Percentiles rank a stretch among this genome's conserved stretches.
These are phyloP conservation scores for Ensete ventricosum DNA, from an alignment of 176 grass and related monocot genomes.

Conservation along the genomic window DNA sequence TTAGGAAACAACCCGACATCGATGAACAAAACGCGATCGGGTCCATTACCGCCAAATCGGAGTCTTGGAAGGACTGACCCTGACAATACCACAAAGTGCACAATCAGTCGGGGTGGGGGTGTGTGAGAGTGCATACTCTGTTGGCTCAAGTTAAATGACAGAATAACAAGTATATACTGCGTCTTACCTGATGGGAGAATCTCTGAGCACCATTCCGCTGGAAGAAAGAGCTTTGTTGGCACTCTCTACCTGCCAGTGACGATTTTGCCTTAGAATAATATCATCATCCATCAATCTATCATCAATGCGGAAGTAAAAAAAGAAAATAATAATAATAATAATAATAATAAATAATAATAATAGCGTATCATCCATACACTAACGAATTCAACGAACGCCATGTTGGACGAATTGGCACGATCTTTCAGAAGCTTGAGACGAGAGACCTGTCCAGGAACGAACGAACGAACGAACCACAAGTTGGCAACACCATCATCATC, in stretches of 20 bases:
- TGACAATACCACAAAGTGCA: background rate
- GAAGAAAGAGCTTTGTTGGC: background rate
- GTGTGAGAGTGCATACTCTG: background rate
- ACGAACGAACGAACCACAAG: background rate
- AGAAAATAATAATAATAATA: no score
- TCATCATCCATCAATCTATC: no score
- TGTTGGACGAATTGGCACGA: constrained; percentile 3
- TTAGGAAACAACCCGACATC: no score
- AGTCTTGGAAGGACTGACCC: constrained; percentile 30
- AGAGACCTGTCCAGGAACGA: constrained; percentile 13
- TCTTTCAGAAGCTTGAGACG: constrained; percentile 17
- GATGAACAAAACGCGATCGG: no score
- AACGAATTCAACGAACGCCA: constrained; percentile 40
- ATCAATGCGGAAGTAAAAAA: background rate
- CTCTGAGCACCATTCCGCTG: background rate
- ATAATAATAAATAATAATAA: no score
- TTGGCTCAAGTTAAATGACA: background rate
- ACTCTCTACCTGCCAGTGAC: background rate
- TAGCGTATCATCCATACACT: background rate
- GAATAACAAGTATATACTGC: background rate
- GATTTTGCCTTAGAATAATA: background rate
- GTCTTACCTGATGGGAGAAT: background rate
- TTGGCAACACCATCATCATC: background rate
- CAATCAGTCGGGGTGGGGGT: background rate
- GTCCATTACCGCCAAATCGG: background rate